Evolutionary conservation across 441 rosid genomes (phyloP).

Genomic region (Populus tomentosa): DNA sequence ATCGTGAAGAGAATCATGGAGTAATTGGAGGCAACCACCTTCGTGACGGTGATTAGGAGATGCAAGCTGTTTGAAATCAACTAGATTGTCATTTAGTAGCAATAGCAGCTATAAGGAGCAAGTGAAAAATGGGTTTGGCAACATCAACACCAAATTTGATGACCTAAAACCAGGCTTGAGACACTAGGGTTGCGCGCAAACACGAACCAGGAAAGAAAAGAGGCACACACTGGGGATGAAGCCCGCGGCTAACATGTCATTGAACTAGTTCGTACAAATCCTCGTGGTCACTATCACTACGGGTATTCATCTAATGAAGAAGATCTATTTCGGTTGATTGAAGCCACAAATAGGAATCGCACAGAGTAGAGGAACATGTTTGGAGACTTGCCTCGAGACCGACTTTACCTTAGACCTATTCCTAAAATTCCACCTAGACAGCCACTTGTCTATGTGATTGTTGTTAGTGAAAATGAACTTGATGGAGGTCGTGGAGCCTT

Average conservation of each 20-base stretch:
- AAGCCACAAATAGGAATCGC: neutral
- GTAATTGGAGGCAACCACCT: neutral
- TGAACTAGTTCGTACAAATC: neutral
- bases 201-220: neutral
- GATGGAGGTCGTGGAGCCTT: no score
- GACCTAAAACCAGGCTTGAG: neutral
- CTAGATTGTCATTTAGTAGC: neutral
- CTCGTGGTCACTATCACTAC: neutral
- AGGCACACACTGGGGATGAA: neutral
- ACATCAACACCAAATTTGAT: no score
- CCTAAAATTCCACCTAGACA: no score
- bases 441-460: no score
- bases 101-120: neutral
- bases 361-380: neutral
- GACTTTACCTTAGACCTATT: neutral
- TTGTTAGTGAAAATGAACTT: no score
- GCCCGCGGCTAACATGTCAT: rapidly evolving
- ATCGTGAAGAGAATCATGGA: neutral
- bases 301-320: neutral
- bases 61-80: neutral
- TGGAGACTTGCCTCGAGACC: neutral
- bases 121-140: neutral
- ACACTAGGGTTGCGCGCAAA: neutral
- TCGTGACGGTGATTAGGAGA: neutral
- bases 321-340: neutral